Conservation (phyloP, 2,329 filamentous ascomycete genomes). For the Xylariales sp. region DNA sequence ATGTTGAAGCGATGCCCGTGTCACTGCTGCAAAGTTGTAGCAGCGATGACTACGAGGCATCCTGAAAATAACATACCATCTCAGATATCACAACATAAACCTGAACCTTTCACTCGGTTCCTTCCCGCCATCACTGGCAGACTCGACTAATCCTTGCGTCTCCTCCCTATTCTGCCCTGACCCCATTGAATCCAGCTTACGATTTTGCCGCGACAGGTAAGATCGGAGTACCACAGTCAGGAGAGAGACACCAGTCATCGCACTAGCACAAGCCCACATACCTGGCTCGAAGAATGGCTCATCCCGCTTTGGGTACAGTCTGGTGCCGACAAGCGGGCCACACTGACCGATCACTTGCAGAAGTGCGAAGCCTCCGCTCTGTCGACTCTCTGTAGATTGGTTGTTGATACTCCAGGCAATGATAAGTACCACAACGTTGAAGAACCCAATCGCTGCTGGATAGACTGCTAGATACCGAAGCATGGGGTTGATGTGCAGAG, state of each 20-base stretch:
- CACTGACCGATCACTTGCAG: conserved; percentile 79
- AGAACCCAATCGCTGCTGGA: conserved; percentile 75
- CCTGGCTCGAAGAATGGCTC: conserved; percentile 58
- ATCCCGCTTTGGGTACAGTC: conserved; percentile 57
- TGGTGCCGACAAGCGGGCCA: conserved; percentile 66
- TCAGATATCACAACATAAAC: conserved; percentile 13
- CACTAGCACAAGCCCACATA: conserved; percentile 57
- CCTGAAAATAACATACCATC: too few species aligned
- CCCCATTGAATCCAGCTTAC: conserved; percentile 30
- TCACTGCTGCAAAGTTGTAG: too few species aligned
- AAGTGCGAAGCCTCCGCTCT: conserved; percentile 73
- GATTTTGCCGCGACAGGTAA: conserved; percentile 50
- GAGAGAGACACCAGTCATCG: conserved; percentile 57
- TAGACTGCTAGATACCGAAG: conserved; percentile 71
- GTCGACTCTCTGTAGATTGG: conserved; percentile 62
- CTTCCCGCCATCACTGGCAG: neutral
- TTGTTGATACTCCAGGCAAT: conserved; percentile 91
- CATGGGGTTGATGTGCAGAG: conserved; percentile 36
- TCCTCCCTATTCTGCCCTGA: conserved; percentile 11
- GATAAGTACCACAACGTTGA: conserved; percentile 76
- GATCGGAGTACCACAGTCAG: conserved; percentile 50
- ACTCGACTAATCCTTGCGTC: conserved; percentile 10
- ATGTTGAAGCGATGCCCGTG: too few species aligned
- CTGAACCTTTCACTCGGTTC: conserved; percentile 7
- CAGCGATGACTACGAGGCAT: too few species aligned